Percentiles rank a stretch among this genome's conserved stretches.
Evolutionary conservation across 1,284 basidiomycete genomes (phyloP).

Genomic region (Athelia psychrophila): DNA sequence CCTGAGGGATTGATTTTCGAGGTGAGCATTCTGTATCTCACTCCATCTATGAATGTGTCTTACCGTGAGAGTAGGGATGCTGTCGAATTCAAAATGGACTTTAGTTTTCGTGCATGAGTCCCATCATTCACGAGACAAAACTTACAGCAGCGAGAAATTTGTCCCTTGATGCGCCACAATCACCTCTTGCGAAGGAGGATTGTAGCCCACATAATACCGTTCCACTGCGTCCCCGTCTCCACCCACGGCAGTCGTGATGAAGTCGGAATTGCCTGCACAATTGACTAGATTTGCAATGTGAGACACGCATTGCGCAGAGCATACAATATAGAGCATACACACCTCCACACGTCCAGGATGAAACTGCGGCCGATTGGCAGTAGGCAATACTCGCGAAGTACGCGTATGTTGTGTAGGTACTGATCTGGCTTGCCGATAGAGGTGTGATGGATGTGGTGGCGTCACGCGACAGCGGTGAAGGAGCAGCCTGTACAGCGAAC

Average conservation of each 20-base stretch:
- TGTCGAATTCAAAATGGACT: too few relatives aligned
- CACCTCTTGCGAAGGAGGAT: slow-evolving; percentile 36
- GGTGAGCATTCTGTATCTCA: too few relatives aligned
- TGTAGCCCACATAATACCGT: slow-evolving; percentile 49
- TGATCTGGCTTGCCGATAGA: slow-evolving; percentile 39
- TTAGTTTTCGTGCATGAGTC: too few relatives aligned
- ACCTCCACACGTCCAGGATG: slow-evolving; percentile 61
- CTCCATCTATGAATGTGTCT: too few relatives aligned
- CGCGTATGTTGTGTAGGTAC: slow-evolving; percentile 48
- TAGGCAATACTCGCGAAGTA: slow-evolving; percentile 55
- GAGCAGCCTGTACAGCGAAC: too few relatives aligned
- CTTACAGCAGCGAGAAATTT: slow-evolving; percentile 42
- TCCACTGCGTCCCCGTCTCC: slow-evolving; percentile 52
- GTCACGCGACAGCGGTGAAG: too few relatives aligned
- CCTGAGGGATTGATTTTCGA: too few relatives aligned
- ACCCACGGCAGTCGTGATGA: slow-evolving; percentile 56
- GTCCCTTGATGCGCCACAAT: slow-evolving; percentile 56
- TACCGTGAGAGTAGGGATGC: slow-evolving; percentile 43
- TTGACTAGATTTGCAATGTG: slow-evolving; percentile 29
- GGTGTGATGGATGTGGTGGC: slow-evolving; percentile 31
- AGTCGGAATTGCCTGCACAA: slow-evolving; percentile 51
- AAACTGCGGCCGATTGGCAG: slow-evolving; percentile 42
- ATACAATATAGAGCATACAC: slow-evolving; percentile 5
- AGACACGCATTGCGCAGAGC: slow-evolving; percentile 5
- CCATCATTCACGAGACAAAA: too few relatives aligned